Conservation (phyloP, 1,139 yeast genomes). For the Debaryomycetaceae sp. region DNA sequence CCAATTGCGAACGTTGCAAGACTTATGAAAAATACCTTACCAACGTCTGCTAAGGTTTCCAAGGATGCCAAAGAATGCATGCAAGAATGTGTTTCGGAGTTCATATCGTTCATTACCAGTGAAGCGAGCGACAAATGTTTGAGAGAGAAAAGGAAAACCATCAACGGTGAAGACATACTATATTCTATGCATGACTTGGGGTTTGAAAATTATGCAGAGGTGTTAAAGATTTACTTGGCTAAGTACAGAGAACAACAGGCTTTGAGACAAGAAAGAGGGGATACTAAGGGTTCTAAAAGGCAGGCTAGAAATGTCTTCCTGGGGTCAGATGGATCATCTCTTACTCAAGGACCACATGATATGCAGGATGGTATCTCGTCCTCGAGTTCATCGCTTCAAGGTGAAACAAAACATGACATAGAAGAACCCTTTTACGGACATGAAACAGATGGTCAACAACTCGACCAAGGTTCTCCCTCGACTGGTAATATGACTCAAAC, state of each 20-base stretch:
- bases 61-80: conserved; percentile 51
- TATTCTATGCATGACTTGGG: conserved; percentile 69
- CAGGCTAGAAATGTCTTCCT: conserved; percentile 26
- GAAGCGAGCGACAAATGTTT: conserved; percentile 65
- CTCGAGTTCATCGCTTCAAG: conserved; percentile 7
- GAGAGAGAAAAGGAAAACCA: conserved; percentile 67
- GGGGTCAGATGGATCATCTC: conserved; percentile 1
- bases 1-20: conserved; percentile 67
- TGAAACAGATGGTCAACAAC: conserved; percentile 3
- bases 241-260: conserved; percentile 72
- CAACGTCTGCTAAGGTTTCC: conserved; percentile 44
- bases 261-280: conserved; percentile 58
- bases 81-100: conserved; percentile 54
- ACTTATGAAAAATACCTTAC: conserved; percentile 46
- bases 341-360: not conserved
- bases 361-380: conserved; percentile 6
- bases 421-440: conserved; percentile 3
- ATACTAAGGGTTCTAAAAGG: conserved; percentile 38
- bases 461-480: conserved; percentile 3
- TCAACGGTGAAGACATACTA: conserved; percentile 68
- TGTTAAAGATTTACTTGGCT: conserved; percentile 63
- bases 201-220: conserved; percentile 70
- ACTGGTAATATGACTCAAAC: conserved; percentile 4
- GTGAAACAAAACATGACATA: conserved; percentile 2
- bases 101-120: conserved; percentile 58